phyloP scores from a whole-genome alignment of 1,284 basidiomycete species.

The Neotropicomus parvogracilis region DNA sequence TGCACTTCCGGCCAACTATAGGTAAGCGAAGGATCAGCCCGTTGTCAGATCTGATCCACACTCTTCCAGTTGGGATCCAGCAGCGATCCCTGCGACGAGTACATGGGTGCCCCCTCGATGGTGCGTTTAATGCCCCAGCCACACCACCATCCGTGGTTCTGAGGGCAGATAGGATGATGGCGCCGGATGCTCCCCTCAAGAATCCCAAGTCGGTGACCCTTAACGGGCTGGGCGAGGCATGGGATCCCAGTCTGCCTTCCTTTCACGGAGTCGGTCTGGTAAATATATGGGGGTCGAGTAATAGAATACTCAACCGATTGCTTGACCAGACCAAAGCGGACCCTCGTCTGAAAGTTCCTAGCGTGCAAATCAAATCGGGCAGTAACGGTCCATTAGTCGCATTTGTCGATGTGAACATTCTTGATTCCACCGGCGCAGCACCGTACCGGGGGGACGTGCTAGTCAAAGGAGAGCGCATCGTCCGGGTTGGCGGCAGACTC shows the following conservation, averaged over 20 bases:
- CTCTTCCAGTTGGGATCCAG: slow-evolving; percentile 25
- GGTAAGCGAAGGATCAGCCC: slow-evolving; percentile 12
- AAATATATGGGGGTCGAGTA: not conserved
- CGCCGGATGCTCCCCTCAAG: slow-evolving; percentile 3
- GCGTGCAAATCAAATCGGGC: slow-evolving; percentile 26
- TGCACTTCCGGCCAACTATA: slow-evolving; percentile 14
- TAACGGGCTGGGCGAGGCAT: slow-evolving; percentile 28
- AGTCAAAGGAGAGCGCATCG: slow-evolving; percentile 30
- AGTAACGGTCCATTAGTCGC: slow-evolving; percentile 23
- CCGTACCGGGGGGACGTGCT: slow-evolving; percentile 34
- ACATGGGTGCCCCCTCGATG: slow-evolving; percentile 29
- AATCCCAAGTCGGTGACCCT: not conserved
- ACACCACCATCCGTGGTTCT: not conserved
- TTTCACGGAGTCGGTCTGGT: slow-evolving; percentile 28
- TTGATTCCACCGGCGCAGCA: slow-evolving; percentile 33
- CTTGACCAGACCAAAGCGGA: slow-evolving; percentile 22
- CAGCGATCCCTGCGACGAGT: slow-evolving; percentile 20
- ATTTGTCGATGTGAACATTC: slow-evolving; percentile 31
- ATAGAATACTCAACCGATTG: not conserved
- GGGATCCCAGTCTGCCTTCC: slow-evolving; percentile 20
- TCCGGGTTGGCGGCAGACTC: slow-evolving; percentile 25
- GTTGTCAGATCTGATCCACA: slow-evolving; percentile 1
- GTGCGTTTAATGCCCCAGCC: slow-evolving; percentile 1
- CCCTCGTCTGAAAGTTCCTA: slow-evolving; percentile 23
- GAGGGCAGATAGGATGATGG: slow-evolving; percentile 21